A percentile compares a stretch with the other conserved stretches of the same genome.
Conservation (phyloP, 2,329 filamentous ascomycete genomes). For the Cladosporium phlei region DNA sequence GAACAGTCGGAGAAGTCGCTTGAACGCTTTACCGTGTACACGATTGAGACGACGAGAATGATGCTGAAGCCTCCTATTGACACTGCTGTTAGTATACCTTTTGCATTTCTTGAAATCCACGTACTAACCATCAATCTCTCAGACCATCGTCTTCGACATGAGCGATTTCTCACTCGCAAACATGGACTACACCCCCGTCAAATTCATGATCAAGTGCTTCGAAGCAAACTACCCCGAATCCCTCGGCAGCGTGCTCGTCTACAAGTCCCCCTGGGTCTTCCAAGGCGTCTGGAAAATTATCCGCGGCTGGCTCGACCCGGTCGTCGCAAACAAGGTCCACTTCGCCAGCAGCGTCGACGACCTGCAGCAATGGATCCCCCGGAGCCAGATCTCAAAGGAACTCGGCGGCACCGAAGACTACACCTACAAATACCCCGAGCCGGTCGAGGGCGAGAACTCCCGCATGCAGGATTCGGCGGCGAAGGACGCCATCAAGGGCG, state of each 20-base stretch:
- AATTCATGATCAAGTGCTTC: constrained; percentile 99
- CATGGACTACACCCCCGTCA: constrained; percentile 97
- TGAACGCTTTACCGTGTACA: constrained; percentile 85
- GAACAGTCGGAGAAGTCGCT: constrained; percentile 78
- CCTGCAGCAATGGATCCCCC: constrained; percentile 69
- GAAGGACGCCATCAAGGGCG: constrained; percentile 58
- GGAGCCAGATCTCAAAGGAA: constrained; percentile 69
- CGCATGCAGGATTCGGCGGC: constrained; percentile 60
- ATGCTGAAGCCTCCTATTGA: constrained; percentile 75
- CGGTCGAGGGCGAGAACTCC: constrained; percentile 69
- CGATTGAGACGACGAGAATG: constrained; percentile 91
- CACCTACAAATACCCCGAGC: constrained; percentile 77
- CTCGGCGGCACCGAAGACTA: constrained; percentile 83
- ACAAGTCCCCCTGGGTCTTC: constrained; percentile 96
- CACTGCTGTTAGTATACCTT: constrained; percentile 66
- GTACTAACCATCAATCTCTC: constrained; percentile 3
- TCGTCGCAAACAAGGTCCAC: constrained; percentile 89
- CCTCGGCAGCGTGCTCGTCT: constrained; percentile 81
- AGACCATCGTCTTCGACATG: constrained; percentile 96
- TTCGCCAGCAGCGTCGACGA: constrained; percentile 82
- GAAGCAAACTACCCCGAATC: constrained; percentile 97
- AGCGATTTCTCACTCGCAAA: constrained; percentile 88
- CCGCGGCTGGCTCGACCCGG: constrained; percentile 90
- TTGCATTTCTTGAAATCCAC: background rate
- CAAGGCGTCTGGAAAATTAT: constrained; percentile 97